These are phyloP conservation scores for Themeda triandra DNA, from an alignment of 176 grass and related monocot genomes.

Conservation along the genomic window DNA sequence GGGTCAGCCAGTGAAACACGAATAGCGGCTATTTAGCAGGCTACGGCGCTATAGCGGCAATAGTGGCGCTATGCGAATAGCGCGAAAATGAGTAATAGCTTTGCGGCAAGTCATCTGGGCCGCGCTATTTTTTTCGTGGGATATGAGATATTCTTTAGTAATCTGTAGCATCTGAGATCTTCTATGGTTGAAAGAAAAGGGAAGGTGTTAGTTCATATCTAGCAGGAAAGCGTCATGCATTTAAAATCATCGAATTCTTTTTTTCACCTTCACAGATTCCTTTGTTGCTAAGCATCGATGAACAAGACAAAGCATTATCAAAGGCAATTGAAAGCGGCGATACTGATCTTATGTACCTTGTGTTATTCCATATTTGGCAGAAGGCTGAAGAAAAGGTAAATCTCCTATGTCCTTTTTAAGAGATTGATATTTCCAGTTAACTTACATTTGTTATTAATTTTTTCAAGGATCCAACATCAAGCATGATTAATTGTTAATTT, in stretches of 20 bases:
- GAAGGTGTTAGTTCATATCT: not conserved
- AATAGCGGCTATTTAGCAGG: too few species aligned
- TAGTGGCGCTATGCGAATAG: too few species aligned
- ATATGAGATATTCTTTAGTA: constrained; percentile 18
- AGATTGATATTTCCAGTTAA: constrained; percentile 2
- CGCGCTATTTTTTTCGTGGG: too few species aligned
- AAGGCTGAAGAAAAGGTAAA: constrained; percentile 61
- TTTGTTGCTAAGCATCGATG: constrained; percentile 88
- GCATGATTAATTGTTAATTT: constrained; percentile 5
- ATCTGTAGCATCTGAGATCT: constrained; percentile 4
- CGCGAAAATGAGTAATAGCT: too few species aligned
- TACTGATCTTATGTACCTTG: constrained; percentile 96
- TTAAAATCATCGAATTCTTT: constrained; percentile 22
- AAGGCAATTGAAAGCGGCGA: constrained; percentile 94
- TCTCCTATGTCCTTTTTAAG: not conserved
- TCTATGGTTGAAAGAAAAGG: not conserved
- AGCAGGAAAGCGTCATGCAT: not conserved
- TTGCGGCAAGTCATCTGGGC: too few species aligned
- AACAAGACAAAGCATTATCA: constrained; percentile 84
- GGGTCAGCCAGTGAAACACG: too few species aligned
- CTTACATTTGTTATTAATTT: not conserved
- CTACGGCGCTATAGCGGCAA: too few species aligned
- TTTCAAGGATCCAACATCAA: constrained; percentile 10
- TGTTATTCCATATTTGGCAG: constrained; percentile 97
- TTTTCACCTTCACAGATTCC: constrained; percentile 63